Base-by-base conservation (phyloP, 2,329 filamentous ascomycete genomes). In the Pseudocercospora vitis region DNA sequence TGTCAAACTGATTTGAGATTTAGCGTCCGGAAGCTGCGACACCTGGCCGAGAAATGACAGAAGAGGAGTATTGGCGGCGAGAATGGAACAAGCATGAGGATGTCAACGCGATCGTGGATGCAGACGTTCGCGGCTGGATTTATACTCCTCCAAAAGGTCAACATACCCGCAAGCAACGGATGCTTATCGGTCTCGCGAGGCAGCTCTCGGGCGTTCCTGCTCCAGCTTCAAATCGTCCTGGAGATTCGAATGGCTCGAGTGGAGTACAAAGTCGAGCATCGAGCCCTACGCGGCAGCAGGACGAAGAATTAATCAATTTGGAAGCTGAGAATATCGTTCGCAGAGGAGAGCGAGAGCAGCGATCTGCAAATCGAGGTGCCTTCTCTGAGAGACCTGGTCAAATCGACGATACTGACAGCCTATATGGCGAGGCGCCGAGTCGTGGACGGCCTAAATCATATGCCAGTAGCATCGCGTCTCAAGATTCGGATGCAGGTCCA, bases 111-210 rank as follows among this genome's bases (percentile, higher is more conserved):
- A 78, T 96, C 3, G 88, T 96, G 1, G 92, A 97, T 67, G 89
- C 97, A 4, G 92, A 99, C 69, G 89, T 99, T 19, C 82, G 92
- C 62, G 94, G 94, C 11, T 99, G 95, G 94, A 82, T 97, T 48
- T 99, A 96, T 71, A 84, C 85, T 32, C 92, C 92, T 14, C 89
- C 92, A 65, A 81, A 80, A 61, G 91, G 90, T 0, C 91, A 89
- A 3, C 85, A 96, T 81, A 92, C 83, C 21, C 82, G 91, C 62
- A 90, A 90, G 65, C 95, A 96, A 65, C 82, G 94, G 31, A 78
- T 97, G 56, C 78, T 96, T 64, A 84, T 99, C 50, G 89, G 91
- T 0, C 78, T 97, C 19, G 92, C 92, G 11, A 81, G 91, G 49
- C 87, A 94, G 65, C 75, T 99, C 35, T 95, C 91, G 63, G 94